These are phyloP conservation scores for Penicillium brasilianum DNA, from an alignment of 2,329 filamentous ascomycete genomes.

Conservation along the genomic window DNA sequence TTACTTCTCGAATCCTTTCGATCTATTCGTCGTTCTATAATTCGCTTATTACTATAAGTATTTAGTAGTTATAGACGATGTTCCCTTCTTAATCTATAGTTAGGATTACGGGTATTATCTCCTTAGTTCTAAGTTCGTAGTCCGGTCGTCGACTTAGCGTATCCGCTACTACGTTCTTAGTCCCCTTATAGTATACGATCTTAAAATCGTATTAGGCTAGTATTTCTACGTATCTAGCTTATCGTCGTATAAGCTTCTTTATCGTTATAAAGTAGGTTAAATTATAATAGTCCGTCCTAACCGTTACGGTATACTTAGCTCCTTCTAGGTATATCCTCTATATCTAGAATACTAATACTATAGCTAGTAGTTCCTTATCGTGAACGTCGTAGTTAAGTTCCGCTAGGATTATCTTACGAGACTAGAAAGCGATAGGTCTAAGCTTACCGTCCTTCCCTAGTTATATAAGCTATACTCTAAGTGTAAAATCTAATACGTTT, in stretches of 20 bases:
- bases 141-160: not conserved
- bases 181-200: not conserved
- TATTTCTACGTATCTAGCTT: not conserved
- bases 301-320: not conserved
- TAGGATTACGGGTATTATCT: not conserved
- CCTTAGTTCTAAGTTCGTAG: not conserved
- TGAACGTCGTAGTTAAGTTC: not conserved
- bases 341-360: not conserved
- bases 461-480: too few species aligned
- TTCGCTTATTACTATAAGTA: not conserved
- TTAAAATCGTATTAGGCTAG: not conserved
- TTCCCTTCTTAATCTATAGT: not conserved
- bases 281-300: not conserved
- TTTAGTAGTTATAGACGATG: not conserved
- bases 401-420: too few species aligned
- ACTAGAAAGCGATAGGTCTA: too few species aligned
- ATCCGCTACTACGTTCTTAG: not conserved
- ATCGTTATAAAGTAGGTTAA: not conserved
- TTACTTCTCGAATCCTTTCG: not conserved
- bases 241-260: not conserved
- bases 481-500: too few species aligned
- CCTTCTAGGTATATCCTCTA: not conserved
- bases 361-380: not conserved
- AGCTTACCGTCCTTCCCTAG: too few species aligned
- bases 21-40: not conserved